phyloP scores from a whole-genome alignment of 2,329 filamentous ascomycete genomes.

The Herpotrichia juniperi region DNA sequence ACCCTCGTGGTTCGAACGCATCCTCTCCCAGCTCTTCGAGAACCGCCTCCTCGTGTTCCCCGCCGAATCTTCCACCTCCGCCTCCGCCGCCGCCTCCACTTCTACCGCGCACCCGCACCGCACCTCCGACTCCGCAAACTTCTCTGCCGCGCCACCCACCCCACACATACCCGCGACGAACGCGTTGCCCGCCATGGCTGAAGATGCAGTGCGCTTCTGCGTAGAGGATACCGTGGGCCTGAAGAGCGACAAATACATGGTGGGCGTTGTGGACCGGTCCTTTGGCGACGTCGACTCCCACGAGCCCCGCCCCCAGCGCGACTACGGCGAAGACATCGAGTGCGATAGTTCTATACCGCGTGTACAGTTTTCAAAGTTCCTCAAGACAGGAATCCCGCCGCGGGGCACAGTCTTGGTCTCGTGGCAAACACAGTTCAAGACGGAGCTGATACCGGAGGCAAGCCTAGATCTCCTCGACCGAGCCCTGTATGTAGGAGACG shows the following conservation, averaged over 20 bases:
- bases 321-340: slow-evolving; percentile 46
- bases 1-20: slow-evolving; percentile 19
- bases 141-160: slow-evolving; percentile 1
- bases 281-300: slow-evolving; percentile 54
- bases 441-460: slow-evolving; percentile 49
- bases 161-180: slow-evolving; percentile 8
- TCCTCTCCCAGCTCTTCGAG: slow-evolving; percentile 28
- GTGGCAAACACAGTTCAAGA: slow-evolving; percentile 51
- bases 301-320: slow-evolving; percentile 49
- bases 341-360: slow-evolving; percentile 38
- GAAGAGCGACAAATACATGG: slow-evolving; percentile 43
- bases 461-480: slow-evolving; percentile 60
- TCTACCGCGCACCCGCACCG: slow-evolving; percentile 10
- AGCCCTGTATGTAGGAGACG: slow-evolving; percentile 60
- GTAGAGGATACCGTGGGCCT: slow-evolving; percentile 52
- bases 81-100: slow-evolving; percentile 5
- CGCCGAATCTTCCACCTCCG: slow-evolving; percentile 8
- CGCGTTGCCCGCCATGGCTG: slow-evolving; percentile 21
- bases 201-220: slow-evolving; percentile 30
- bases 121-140: background rate
- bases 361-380: slow-evolving; percentile 46
- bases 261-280: slow-evolving; percentile 53
- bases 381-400: slow-evolving; percentile 55
- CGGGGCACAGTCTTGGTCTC: slow-evolving; percentile 58
- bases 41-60: slow-evolving; percentile 24